Conservation (phyloP, 2,329 filamentous ascomycete species). For the Hymenoscyphus albidus region DNA sequence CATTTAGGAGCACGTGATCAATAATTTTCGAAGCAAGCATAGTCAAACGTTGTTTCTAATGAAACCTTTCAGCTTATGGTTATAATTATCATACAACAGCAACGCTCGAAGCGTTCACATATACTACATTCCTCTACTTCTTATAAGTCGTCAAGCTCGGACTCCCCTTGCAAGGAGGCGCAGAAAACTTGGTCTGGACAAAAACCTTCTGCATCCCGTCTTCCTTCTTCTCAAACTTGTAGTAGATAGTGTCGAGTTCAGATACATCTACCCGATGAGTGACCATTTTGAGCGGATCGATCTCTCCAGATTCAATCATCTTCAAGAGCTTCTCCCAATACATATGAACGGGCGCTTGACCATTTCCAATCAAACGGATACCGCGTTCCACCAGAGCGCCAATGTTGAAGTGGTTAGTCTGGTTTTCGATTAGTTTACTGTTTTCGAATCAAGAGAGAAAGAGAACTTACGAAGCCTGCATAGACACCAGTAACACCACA, state of each 20-base stretch:
- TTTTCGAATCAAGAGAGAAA: neutral
- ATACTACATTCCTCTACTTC: slow-evolving; percentile 14
- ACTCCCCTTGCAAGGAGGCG: slow-evolving; percentile 42
- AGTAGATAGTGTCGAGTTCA: slow-evolving; percentile 65
- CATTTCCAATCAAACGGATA: slow-evolving; percentile 69
- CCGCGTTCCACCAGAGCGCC: slow-evolving; percentile 79
- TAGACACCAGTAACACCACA: slow-evolving; percentile 73
- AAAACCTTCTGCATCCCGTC: slow-evolving; percentile 81
- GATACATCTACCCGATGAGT: slow-evolving; percentile 74
- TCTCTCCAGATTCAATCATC: slow-evolving; percentile 60
- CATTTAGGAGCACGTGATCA: no score
- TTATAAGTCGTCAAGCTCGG: slow-evolving; percentile 43
- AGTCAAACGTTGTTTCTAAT: no score
- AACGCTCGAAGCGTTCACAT: no score
- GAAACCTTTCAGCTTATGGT: no score
- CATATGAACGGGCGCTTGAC: slow-evolving; percentile 69
- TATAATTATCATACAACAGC: no score
- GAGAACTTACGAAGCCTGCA: slow-evolving; percentile 50
- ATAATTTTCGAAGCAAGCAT: no score
- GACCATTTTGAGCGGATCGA: slow-evolving; percentile 77
- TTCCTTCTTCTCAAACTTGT: slow-evolving; percentile 56
- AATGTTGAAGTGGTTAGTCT: slow-evolving; percentile 32
- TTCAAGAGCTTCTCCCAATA: slow-evolving; percentile 79
- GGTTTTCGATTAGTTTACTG: neutral
- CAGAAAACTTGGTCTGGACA: slow-evolving; percentile 55